Base-by-base conservation (phyloP, 2,329 filamentous ascomycete genomes). In the Talaromyces marneffei region DNA sequence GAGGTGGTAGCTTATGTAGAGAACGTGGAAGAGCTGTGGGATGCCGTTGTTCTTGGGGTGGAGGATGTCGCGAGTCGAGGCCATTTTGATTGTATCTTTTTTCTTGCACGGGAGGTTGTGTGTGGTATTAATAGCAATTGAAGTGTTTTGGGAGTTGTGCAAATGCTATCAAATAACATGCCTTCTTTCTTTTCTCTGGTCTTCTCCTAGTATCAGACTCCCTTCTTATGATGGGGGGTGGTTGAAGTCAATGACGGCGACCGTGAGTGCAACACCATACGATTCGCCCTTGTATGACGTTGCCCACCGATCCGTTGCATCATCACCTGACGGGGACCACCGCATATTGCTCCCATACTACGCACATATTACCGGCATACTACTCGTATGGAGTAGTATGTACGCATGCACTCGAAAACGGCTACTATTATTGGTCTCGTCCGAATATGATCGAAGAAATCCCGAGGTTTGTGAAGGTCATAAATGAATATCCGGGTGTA, bases 11-110 rank as follows among this genome's bases (percentile, higher is more conserved):
- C 53, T 31, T 35, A 55, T 53, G 12, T 57, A 25, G 2, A 56
- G 39, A 37, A 61, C 59, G 35, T 61, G 59, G 20, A 42, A 61
- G 27, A 61, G 54, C 20, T 59, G 57, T 14, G 57, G 57, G 4
- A 59, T 59, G 44, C 57, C 57, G 33, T 37, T 59, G 33, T 35
- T 14, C n/a, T 52, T 40, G 31, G 57, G 57, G 16, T 40, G 44
- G 12, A 59, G 9, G 6, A 27, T 23, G 2, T 44, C 44, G 29
- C 40, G 42, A 1, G 27, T 48, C 27, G 56, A n/a, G 10, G 7
- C 6, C 27, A 31, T 33, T 14, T 35, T 57, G 40, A 37, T 44
- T 35, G 2, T 10, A 53, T 29, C 16, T n/a, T 37, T 20, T 52
- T 33, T 6, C 4, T 16, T 33, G 5, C 29, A 9, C 4, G 29